Conservation (phyloP, 441 rosid genomes). For the Corymbia calophylla region DNA sequence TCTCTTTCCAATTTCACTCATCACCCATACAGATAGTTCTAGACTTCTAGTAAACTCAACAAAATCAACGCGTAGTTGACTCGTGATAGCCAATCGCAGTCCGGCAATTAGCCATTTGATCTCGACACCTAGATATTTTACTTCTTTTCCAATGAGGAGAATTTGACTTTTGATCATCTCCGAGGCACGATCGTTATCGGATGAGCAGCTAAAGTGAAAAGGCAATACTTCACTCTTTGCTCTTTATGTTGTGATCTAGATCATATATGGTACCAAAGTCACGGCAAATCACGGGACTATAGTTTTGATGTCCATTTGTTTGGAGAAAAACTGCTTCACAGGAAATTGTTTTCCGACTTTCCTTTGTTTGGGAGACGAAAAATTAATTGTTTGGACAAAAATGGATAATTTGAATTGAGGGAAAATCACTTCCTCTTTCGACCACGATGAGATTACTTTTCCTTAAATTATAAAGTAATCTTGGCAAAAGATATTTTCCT, state of each 20-base stretch:
- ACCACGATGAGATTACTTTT: neutral
- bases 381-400: neutral
- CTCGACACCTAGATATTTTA: neutral
- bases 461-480: neutral
- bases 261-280: neutral
- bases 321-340: neutral
- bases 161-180: neutral
- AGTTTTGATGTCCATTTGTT: neutral
- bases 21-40: neutral
- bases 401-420: neutral
- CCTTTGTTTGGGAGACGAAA: accelerated
- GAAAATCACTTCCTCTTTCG: neutral
- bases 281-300: neutral
- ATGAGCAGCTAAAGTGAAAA: neutral
- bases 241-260: neutral
- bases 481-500: neutral
- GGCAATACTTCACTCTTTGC: neutral
- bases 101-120: neutral
- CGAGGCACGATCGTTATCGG: neutral
- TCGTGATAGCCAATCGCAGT: neutral
- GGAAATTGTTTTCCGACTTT: neutral
- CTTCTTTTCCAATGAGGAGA: neutral
- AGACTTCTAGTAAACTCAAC: neutral
- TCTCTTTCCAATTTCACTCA: neutral
- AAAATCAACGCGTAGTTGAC: neutral